Base-by-base conservation (phyloP, 1,139 yeast genomes). In the Chernovozyma aurita region DNA sequence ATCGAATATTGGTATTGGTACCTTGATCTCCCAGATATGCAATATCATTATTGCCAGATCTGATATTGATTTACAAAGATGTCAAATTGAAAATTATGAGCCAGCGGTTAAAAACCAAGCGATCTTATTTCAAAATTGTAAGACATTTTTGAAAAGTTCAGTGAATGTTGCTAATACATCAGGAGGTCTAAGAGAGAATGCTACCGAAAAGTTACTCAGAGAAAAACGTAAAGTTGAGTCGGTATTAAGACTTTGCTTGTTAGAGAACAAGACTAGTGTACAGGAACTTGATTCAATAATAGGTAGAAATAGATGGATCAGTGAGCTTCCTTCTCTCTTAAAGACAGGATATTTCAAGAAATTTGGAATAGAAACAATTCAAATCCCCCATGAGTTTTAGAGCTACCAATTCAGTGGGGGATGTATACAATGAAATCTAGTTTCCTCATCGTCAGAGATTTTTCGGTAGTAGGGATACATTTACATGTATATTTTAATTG, bases 131-230 rank as follows among this genome's bases (percentile, higher is more conserved):
- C 53, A 57, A 12, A 76, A 76, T 42, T 49, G 65, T 28, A 63
- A 57, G 33, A 68, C 63, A 3, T 57, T 74, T 26, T 53, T 74
- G 25, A 73, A 68, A 39, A 73, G 64, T 45, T 75, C 78, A 24
- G 55, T 70, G 57, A 65, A 60, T n/a, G 49, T 63, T 24, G 65
- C 80, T 2, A 66, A 68, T 36, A 51, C 62, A 13, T 50, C 66
- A 3, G 80, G 80, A 0, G 81, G 82, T 0, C 50, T 76, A 28
- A 52, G 79, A 35, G 82, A 76, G 46, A 57, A 66, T 16, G 59
- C 55, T 0, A 51, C 57, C 13, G 80, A 73, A 34, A 74, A 71
- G 42, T 42, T 64, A 6, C 52, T 53, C 12, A 53, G 80, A 33
- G 63, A 63, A 26, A 69, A 68, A 49, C 53, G 63, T 34, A 63